Evolutionary conservation across 345 rosid species (phyloP), one percentile per base, ranked within the genome.

Genomic region (Pseudoturritis turrita): DNA sequence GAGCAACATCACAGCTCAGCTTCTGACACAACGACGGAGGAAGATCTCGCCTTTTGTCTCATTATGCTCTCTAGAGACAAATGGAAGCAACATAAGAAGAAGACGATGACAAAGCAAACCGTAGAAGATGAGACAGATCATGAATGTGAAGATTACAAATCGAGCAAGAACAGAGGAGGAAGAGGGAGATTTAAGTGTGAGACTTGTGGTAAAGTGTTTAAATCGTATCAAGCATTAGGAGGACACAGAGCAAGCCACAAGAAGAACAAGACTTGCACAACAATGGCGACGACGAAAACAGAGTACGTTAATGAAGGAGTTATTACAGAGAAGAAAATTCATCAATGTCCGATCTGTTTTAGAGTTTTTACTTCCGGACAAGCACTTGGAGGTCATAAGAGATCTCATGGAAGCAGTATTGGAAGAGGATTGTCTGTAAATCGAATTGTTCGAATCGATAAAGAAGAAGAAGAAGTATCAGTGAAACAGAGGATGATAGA

Each of bases 371-470:
- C 82, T 6, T 91, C 99, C 5, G 99, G 99, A 31, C 99, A 95
- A 86, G 99, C 99, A 0, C 86, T 95, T 17, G 99, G 99, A 12
- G 99, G 99, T 7, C 99, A 95, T 75, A 95, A 95, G 72, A 84
- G 99, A 79, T 85, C 99, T 15, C 99, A 95, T 58, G 82, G 85
- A 56, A 76, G 37, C 39, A 66, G 51, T 7, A 7, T 39, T 7
- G 58, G 37, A 49, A 35, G 33, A 35, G 35, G 50, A 49, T 9
- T 70, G 45, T 35, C 74, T 44, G 15, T 54, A 8, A 69, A 54
- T 45, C 70, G n/a, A 28, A 7, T 39, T 17, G 51, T 50, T 40
- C 58, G 14, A 14, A 65, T 28, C 3, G 12, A 35, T 26, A 28
- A 50, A 67, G 71, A 68, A 33, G 69, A 43, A 33, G 69, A 53